Base-by-base conservation (phyloP, 2,329 filamentous ascomycete species). In the Ophiocordyceps camponoti-saundersi region DNA sequence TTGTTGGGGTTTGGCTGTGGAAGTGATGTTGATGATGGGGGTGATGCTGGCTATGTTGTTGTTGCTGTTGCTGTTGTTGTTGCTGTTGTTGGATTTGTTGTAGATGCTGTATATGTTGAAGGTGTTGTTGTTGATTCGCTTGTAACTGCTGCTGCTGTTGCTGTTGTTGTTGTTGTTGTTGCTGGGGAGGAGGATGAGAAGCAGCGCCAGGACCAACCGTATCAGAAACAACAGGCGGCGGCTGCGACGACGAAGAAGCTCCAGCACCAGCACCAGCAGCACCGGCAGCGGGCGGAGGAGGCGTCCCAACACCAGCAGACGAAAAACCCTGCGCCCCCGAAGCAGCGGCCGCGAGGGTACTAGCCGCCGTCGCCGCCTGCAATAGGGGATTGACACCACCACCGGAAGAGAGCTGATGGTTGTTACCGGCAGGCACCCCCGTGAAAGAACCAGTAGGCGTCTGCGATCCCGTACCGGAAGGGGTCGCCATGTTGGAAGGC, bases 401-500 rank as follows among this genome's bases (percentile, higher is more conserved):
- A 41, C 77, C 75, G 36, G 70, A 65, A 48, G 65, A 58, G 52
- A 77, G 69, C 65, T 79, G 74, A 60, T 72, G 71, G 8, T 29
- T 29, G 7, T 29, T 29, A 10, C 26, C 47, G 72, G 69, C 45
- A 63, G 71, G 69, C 46, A 63, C 71, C 51, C 58, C 80, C 58
- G 61, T 70, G 60, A 69, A 75, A 52, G 67, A 75, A 55, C 68
- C 73, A 2, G 85, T 86, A 1, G 92, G 93, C 1, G 90, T 96
- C 63, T 94, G 92, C 16, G 88, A 79, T 32, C 90, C 90, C 1
- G 90, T 96, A 20, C 87, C 89, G 12, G 83, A 75, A 1, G 92
- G 92, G 0, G 92, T 96, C 29, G 85, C 88, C 59, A 95, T 77
- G 65, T 92, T 90, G 10, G 88, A 95, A 8, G 92, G 92, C 36